Conservation (phyloP, 129 eudicot species). For the Chrysanthemum makinoi region DNA sequence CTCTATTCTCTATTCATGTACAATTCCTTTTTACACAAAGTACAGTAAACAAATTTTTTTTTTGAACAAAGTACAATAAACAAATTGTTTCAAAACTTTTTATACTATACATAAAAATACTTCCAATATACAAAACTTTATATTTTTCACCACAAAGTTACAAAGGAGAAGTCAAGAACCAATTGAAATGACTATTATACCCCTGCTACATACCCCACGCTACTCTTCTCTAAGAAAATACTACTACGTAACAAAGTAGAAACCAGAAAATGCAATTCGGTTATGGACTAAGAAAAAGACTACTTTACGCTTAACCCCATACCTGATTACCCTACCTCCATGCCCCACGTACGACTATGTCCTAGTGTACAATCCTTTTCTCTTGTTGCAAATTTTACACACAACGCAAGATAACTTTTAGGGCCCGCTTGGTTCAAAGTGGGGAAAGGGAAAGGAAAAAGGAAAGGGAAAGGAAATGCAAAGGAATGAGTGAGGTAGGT, state of each 20-base stretch:
- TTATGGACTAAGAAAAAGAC: slow-evolving; percentile 12
- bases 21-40: no score
- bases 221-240: neutral
- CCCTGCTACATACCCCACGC: slow-evolving; percentile 13
- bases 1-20: neutral
- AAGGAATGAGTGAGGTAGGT: no score
- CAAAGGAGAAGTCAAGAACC: no score
- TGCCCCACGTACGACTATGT: slow-evolving; percentile 1
- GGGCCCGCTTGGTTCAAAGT: no score
- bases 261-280: slow-evolving; percentile 4
- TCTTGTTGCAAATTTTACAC: slow-evolving; percentile 19
- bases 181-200: slow-evolving; percentile 29
- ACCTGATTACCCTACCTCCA: neutral
- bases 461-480: no score
- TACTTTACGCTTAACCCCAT: slow-evolving; percentile 10
- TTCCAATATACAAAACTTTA: no score
- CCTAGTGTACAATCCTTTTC: slow-evolving; percentile 11
- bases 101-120: no score
- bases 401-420: neutral
- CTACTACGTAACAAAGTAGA: slow-evolving; percentile 3
- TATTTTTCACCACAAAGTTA: no score
- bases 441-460: no score
- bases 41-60: no score
- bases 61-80: no score
- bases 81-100: no score